Conservation (phyloP, 805 yeast genomes). For the Ogataea chonburiensis region DNA sequence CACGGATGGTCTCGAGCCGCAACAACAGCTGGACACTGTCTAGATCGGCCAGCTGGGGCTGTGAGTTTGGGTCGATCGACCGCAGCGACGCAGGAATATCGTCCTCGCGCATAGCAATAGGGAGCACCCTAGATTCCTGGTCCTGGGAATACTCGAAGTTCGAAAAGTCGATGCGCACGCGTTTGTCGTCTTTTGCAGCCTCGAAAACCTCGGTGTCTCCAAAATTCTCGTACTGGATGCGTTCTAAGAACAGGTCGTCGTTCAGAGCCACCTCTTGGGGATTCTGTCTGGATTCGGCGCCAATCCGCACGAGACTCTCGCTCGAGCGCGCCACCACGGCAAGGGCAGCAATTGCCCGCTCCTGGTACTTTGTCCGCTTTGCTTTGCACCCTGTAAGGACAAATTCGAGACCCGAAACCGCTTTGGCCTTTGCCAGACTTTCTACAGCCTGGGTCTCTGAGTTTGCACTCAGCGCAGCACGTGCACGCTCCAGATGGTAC, state of each 20-base stretch:
- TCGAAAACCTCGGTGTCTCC: conserved; percentile 46
- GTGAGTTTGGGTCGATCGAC: conserved; percentile 73
- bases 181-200: conserved; percentile 36
- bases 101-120: conserved; percentile 61
- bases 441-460: conserved; percentile 62
- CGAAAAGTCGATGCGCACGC: conserved; percentile 42
- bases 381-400: conserved; percentile 87
- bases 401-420: conserved; percentile 57
- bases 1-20: conserved; percentile 59
- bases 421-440: conserved; percentile 53
- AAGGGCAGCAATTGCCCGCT: conserved; percentile 65
- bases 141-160: conserved; percentile 13
- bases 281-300: conserved; percentile 24
- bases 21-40: conserved; percentile 77
- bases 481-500: conserved; percentile 66
- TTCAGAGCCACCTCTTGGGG: conserved; percentile 64
- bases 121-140: conserved; percentile 46
- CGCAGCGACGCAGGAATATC: conserved; percentile 56
- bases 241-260: conserved; percentile 77
- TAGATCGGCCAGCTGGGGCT: conserved; percentile 65
- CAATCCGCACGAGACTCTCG: conserved; percentile 22
- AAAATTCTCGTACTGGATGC: conserved; percentile 64
- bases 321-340: conserved; percentile 68
- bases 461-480: conserved; percentile 59
- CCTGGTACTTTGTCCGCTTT: conserved; percentile 80